Evolutionary conservation across 1,139 yeast species (phyloP), one percentile per base, ranked within the genome.

Genomic region (Schwanniomyces etchellsii): DNA sequence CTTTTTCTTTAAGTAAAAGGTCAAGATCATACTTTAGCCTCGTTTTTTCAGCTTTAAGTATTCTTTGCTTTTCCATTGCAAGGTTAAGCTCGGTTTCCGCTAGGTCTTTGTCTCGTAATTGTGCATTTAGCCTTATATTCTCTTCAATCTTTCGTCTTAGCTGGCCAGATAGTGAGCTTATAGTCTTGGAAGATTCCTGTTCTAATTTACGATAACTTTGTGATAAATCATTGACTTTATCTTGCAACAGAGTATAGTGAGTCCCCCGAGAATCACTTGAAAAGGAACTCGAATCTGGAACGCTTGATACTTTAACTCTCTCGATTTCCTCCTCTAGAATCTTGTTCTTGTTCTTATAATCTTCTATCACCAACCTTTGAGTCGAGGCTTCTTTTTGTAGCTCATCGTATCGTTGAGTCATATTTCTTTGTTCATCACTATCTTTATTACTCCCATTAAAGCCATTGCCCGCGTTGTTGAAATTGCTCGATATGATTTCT

Each of bases 1-100:
- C 48, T 35, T 67, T 64, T 28, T 70, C 74, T 16, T 56, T 55
- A 16, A 51, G 46, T 12, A 64, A 37, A 11, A 66, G 42, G 32
- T 74, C 73, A 15, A 64, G 45, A 20, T 64, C 51, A 44, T 66
- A 65, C 4, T 64, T 55, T 16, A 70, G 47, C 36, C 66, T 57
- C 15, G 66, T 60, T 37, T 70, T 72, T 38, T 75, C 81, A 4
- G 77, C 69, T 24, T 65, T 64, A 27, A 66, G 48, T 3, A 60
- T 49, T 27, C 77, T 48, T 36, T 72, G 75, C 39, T 70, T 73
- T 16, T 71, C 69, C 5, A 64, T 59, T 0, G 77, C 69, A 4
- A 47, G 41, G 18, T 66, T 63, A 25, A 72, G 49, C 16, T 67
- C 72, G 24, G 56, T 59, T 23, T 57, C 57, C 3, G 61, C 39